Base-by-base conservation (phyloP, 2,329 filamentous ascomycete genomes). In the Trichoderma atrobrunneum region DNA sequence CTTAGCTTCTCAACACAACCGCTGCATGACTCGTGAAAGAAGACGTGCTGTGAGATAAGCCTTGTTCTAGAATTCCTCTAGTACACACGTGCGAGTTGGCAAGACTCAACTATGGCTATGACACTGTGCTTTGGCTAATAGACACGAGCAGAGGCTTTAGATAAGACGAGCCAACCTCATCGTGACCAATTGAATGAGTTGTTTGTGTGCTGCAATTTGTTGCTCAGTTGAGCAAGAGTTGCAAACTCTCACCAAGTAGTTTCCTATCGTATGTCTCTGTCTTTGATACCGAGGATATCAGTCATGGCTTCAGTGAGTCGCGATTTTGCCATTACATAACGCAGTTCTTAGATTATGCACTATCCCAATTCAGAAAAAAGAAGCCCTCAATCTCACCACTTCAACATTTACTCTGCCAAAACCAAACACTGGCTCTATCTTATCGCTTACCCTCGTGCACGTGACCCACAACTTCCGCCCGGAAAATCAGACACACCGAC, bases 391-490 rank as follows among this genome's bases (percentile, higher is more conserved):
- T 67, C 10, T 12, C 3, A 30, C 3, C 34, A 7, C 18, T 14
- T 11, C 32, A 57, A 12, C 51, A 4, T 48, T 51, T 2, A 8
- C 16, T 21, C 59, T 34, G 6, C 12, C 7, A 21, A 28, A 5
- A 1, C 5, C 60, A 28, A 28, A 24, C 16, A n/a, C 57, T 3
- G n/a, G n/a, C 32, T 34, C 2, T 57, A 60, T 51, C 36, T 71
- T 71, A 62, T 73, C 72, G 39, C 68, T 57, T 77, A 78, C 76
- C 78, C 76, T 78, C 62, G 14, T 5, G 72, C 78, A 80, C 78
- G 78, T 80, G 78, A 80, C 78, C 74, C 76, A 77, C 78, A 78
- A 77, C 36, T 6, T 74, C 73, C 43, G 28, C 43, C 72, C 72
- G 39, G 72, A 76, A 77, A 73, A 62, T 73, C 64, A 73, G 48